These are phyloP conservation scores for Austroboletus niveus DNA, from an alignment of 1,284 basidiomycete genomes.

Conservation along the genomic window DNA sequence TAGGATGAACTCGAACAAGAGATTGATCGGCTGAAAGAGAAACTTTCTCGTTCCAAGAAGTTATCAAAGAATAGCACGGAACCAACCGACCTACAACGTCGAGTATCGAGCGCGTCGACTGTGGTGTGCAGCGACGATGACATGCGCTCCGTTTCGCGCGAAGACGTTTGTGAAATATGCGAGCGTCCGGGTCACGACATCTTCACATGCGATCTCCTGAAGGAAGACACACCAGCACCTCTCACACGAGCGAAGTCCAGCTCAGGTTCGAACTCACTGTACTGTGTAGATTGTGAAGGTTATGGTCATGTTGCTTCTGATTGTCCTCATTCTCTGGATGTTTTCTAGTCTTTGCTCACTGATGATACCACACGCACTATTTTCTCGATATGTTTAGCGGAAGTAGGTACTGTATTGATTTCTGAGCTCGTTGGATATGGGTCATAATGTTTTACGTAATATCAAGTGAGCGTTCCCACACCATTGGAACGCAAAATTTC, in stretches of 20 bases:
- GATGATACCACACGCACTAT: constrained; percentile 6
- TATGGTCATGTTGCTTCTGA: constrained; percentile 67
- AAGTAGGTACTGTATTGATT: constrained; percentile 20
- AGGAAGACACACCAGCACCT: constrained; percentile 34
- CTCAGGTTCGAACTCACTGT: constrained; percentile 38
- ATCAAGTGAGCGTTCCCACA: constrained; percentile 11
- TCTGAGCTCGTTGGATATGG: constrained; percentile 11
- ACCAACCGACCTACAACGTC: constrained; percentile 31
- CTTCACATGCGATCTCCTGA: constrained; percentile 69
- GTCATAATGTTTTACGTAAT: constrained; percentile 22
- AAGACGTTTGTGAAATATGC: constrained; percentile 77
- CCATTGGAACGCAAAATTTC: constrained; percentile 16
- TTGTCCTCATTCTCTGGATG: constrained; percentile 78
- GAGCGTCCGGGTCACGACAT: constrained; percentile 81
- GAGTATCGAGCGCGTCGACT: constrained; percentile 27
- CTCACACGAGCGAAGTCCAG: constrained; percentile 8
- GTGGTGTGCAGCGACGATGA: constrained; percentile 20
- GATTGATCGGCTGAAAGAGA: constrained; percentile 72
- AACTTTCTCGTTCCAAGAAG: constrained; percentile 57
- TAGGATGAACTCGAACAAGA: constrained; percentile 89
- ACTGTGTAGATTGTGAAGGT: constrained; percentile 77
- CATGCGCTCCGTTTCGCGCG: constrained; percentile 18
- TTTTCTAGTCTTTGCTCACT: constrained; percentile 49
- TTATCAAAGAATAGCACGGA: constrained; percentile 51
- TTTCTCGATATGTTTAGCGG: constrained; percentile 8